Base-by-base conservation (phyloP, 129 eudicot genomes). In the Pulicaria dysenterica region DNA sequence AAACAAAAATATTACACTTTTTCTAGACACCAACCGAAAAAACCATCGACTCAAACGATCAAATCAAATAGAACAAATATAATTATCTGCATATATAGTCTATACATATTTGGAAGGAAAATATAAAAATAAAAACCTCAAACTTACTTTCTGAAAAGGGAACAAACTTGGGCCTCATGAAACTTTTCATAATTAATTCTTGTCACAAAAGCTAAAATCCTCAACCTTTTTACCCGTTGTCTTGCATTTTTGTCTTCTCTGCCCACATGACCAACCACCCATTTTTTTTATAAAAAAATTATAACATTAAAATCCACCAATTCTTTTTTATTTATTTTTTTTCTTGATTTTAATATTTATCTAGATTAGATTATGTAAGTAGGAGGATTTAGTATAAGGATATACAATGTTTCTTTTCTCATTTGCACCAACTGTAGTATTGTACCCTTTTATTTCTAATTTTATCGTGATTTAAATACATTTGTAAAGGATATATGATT, bases 141-240 rank as follows among this genome's bases (percentile, higher is more conserved):
- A 53, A 55, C 48, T 66, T 36, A 40, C 67, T 66, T 55, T 75
- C n/a, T 24, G 10, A 16, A 62, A 62, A 37, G 61, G 51, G 58
- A 37, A 76, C 67, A 66, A 67, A 53, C 6, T 16, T 62, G 71
- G 81, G 59, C 76, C 81, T 12, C 69, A 48, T n/a, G 56, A 77
- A 24, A 56, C 76, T 77, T 76, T 77, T 77, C 71, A 77, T 69
- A 77, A 77, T 24, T 69, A 58, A 77, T 77, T 49, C 64, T 49
- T 69, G 69, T 58, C 81, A 40, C 64, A 69, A 69, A 68, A 77
- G 81, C 63, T 49, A 68, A 49, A 63, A 59, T 69, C 81, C 76
- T 24, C 17, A 58, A 69, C 56, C 46, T 51, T 77, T 77, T 59
- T 69, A 42, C 47, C 14, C n/a, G 39, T 69, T 58, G 76, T 77